Base-by-base conservation (phyloP, 495 filamentous ascomycete species). In the Xylaria cubensis region DNA sequence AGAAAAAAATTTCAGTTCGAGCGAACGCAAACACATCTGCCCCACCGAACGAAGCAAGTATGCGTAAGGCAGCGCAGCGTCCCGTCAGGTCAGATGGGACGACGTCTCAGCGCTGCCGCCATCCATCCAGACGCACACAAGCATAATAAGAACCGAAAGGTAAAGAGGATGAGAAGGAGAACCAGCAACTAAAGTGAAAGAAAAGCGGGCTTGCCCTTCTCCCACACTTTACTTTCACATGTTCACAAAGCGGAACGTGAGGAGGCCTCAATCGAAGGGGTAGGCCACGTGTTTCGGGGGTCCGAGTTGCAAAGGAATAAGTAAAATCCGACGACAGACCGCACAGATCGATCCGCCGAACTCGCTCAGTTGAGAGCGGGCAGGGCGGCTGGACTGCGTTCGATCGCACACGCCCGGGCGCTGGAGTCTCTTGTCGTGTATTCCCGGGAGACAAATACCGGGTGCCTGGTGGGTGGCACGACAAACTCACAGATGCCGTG, bases 1-100 rank as follows among this genome's bases (percentile, higher is more conserved):
- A 32, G 24, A 68, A 0, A 26, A 29, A 29, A 29, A 29, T 41
- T 53, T 29, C 48, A 41, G 34, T 21, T 58, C 69, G 42, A 55
- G 55, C 63, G 26, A n/a, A 32, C 29, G 63, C 62, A 72, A 66
- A 72, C 70, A 56, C 24, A 21, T 10, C 6, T 1, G 29, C 62
- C 63, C 70, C 70, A 72, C 70, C 32, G 48, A 34, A 41, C 17
- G 63, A 72, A 61, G 63, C 70, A 72, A 51, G 51, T 53, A 61
- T 26, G 63, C 70, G 70, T 4, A 6, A 6, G 10, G 24, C 21
- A 29, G 24, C 12, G 58, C 70, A 44, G 34, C 17, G 24, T 59
- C 24, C 67, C 67, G 67, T 62, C 26, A 26, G 66, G 67, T 62
- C 41, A 41, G 66, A 69, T 61, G 41, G 36, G 67, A 48, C 55